phyloP scores from a whole-genome alignment of 1,139 yeast genomes.

The Lodderomyces margitis region DNA sequence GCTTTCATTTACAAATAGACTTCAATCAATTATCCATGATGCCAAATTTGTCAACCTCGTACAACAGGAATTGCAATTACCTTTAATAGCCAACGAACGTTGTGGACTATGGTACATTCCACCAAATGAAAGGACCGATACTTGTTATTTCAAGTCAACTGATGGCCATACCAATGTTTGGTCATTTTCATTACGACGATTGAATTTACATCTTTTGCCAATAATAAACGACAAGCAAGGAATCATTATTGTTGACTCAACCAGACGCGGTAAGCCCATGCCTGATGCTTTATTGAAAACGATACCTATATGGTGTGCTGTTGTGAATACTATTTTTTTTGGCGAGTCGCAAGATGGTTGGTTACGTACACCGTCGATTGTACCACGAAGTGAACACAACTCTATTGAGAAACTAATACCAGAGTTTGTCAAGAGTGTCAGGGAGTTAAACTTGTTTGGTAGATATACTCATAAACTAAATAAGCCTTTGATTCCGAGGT shows the following conservation, averaged over 20 bases:
- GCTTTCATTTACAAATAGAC: conserved; percentile 56
- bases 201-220: conserved; percentile 69
- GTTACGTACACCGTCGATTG: conserved; percentile 48
- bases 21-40: conserved; percentile 70
- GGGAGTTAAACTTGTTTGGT: conserved; percentile 34
- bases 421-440: conserved; percentile 45
- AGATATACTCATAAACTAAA: conserved; percentile 24
- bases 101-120: conserved; percentile 87
- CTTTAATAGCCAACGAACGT: conserved; percentile 71
- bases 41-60: conserved; percentile 29
- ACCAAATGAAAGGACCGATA: conserved; percentile 12
- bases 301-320: conserved; percentile 90
- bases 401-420: conserved; percentile 53
- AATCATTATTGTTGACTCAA: conserved; percentile 72
- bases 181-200: conserved; percentile 70
- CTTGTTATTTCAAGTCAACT: conserved; percentile 82
- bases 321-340: conserved; percentile 55
- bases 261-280: conserved; percentile 76
- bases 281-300: conserved; percentile 90
- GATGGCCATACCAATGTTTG: conserved; percentile 86
- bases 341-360: conserved; percentile 25
- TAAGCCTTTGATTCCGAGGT: conserved; percentile 62
- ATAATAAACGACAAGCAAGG: conserved; percentile 44
- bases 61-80: conserved; percentile 21
- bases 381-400: conserved; percentile 57